phyloP scores from a whole-genome alignment of 1,284 basidiomycete genomes.

The Leccinum insigne region DNA sequence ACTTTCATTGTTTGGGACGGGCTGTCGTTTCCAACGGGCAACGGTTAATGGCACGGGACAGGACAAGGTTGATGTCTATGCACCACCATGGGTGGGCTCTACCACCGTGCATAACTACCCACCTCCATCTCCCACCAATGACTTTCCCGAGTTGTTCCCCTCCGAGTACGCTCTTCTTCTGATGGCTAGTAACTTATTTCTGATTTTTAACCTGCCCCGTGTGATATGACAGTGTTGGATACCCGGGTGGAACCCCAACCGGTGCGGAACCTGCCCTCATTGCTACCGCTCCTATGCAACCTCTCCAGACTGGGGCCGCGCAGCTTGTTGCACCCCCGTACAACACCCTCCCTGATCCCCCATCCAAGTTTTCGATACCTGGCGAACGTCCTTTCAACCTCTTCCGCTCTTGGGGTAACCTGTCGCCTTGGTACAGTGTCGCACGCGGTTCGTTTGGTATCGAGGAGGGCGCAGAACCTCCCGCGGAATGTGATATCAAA shows the following conservation, averaged over 20 bases:
- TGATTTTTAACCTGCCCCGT: background rate
- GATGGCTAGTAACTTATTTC: background rate
- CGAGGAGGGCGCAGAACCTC: constrained; percentile 67
- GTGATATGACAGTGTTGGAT: constrained; percentile 53
- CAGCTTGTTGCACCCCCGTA: constrained; percentile 56
- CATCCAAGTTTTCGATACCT: constrained; percentile 15
- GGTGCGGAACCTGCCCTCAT: constrained; percentile 81
- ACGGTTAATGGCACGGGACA: background rate
- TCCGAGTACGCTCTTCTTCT: constrained; percentile 40
- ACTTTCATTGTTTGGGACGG: constrained; percentile 23
- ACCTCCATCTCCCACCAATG: constrained; percentile 71
- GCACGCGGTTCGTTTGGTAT: constrained; percentile 69
- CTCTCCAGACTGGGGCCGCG: constrained; percentile 68
- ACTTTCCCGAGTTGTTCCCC: constrained; percentile 68
- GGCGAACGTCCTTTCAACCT: constrained; percentile 50
- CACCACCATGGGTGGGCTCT: constrained; percentile 68
- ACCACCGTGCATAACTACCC: constrained; percentile 68
- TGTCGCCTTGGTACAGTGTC: constrained; percentile 85
- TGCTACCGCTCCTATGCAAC: constrained; percentile 75
- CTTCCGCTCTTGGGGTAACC: constrained; percentile 80
- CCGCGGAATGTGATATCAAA: constrained; percentile 67
- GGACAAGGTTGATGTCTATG: constrained; percentile 29
- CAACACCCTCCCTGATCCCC: constrained; percentile 14
- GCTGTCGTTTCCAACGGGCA: constrained; percentile 11
- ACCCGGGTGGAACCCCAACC: constrained; percentile 81